These are phyloP conservation scores for Syzygium oleosum DNA, from an alignment of 345 rosid species.

Conservation along the genomic window DNA sequence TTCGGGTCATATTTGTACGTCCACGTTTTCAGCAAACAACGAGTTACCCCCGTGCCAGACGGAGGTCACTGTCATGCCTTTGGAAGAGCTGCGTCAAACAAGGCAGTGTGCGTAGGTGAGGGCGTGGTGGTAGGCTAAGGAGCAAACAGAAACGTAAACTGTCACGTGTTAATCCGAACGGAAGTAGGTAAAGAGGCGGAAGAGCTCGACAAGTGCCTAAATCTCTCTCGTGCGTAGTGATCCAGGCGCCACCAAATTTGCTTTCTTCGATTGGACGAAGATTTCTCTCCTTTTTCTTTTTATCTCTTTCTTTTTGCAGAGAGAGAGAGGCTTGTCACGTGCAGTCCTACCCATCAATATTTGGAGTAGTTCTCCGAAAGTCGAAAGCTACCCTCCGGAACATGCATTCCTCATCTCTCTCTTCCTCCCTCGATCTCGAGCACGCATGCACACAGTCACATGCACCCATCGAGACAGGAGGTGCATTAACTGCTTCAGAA, in stretches of 20 bases:
- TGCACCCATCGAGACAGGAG: background rate
- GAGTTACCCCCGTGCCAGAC: background rate
- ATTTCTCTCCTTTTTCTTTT: background rate
- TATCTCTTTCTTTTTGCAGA: background rate
- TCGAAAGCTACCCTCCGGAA: background rate
- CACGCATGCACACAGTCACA: too few relatives aligned
- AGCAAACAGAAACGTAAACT: background rate
- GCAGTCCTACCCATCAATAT: background rate
- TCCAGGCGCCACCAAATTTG: background rate
- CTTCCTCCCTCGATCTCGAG: too few relatives aligned
- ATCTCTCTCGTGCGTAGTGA: background rate
- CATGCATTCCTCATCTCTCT: background rate
- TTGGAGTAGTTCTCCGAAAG: background rate
- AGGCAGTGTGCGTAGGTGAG: background rate
- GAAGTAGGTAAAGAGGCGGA: background rate
- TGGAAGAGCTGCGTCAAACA: background rate
- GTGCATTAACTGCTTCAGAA: background rate
- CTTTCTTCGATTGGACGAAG: background rate
- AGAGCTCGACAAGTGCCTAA: background rate
- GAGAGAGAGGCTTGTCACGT: background rate
- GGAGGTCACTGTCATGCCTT: background rate
- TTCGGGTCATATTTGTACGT: too few relatives aligned
- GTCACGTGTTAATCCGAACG: background rate
- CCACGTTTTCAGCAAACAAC: background rate
- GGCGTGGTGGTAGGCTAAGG: background rate